Evolutionary conservation across 192 early-diverging fungal species (phyloP).

Genomic region (Coemansia sp.): DNA sequence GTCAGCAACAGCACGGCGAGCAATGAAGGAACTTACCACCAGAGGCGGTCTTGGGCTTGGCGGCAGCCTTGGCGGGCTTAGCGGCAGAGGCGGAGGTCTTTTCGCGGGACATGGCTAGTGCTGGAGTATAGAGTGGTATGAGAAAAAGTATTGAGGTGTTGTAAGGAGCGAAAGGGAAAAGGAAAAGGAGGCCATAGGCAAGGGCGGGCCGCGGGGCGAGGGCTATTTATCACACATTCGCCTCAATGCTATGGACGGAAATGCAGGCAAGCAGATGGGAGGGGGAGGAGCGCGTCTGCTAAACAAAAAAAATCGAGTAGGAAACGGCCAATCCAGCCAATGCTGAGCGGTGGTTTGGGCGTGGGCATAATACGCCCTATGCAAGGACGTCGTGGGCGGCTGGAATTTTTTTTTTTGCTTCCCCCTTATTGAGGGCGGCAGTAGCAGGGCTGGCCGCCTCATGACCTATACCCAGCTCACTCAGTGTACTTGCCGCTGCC

Average conservation of each 20-base stretch:
- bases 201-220: slow-evolving; percentile 4
- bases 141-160: slow-evolving; percentile 7
- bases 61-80: slow-evolving; percentile 12
- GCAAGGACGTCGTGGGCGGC: slow-evolving; percentile 3
- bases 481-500: background rate
- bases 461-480: background rate
- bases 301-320: slow-evolving; percentile 26
- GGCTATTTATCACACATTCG: slow-evolving; percentile 22
- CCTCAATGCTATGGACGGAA: slow-evolving; percentile 7
- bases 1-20: background rate
- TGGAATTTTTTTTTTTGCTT: background rate
- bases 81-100: slow-evolving; percentile 25
- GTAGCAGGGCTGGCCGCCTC: background rate
- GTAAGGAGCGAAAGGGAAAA: slow-evolving; percentile 8
- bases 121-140: slow-evolving; percentile 7
- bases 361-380: slow-evolving; percentile 1
- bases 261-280: slow-evolving; percentile 4
- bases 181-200: slow-evolving; percentile 9
- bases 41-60: slow-evolving; percentile 11
- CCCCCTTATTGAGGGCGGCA: background rate
- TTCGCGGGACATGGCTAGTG: slow-evolving; percentile 19
- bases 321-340: slow-evolving; percentile 14
- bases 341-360: slow-evolving; percentile 8
- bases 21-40: background rate
- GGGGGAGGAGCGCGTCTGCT: slow-evolving; percentile 6